Percentiles rank a stretch among this genome's conserved stretches.
These are phyloP conservation scores for Chrysanthemum lavandulifolium DNA, from an alignment of 129 eudicot genomes.

Conservation along the genomic window DNA sequence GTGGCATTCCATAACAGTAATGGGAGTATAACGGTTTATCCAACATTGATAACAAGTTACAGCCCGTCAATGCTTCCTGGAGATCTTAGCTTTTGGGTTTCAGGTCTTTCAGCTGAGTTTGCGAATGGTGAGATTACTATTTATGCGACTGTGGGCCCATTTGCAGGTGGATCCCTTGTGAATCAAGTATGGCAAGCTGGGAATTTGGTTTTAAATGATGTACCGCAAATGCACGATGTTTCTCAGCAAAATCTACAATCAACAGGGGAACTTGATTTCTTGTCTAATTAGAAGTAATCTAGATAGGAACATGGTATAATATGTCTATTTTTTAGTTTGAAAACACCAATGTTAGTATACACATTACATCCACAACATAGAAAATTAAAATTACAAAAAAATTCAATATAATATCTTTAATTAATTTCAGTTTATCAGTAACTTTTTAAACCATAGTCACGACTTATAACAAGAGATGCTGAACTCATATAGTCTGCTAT, in stretches of 20 bases:
- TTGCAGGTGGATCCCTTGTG: conserved; percentile 39
- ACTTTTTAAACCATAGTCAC: too few relatives aligned
- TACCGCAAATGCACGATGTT: conserved; percentile 58
- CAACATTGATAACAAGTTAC: conserved; percentile 47
- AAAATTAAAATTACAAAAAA: too few relatives aligned
- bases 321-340: neutral
- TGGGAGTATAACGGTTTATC: conserved; percentile 39
- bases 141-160: conserved; percentile 56
- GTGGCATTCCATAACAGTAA: conserved; percentile 49
- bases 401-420: too few relatives aligned
- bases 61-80: conserved; percentile 53
- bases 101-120: conserved; percentile 53
- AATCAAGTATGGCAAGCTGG: conserved; percentile 67
- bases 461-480: conserved; percentile 87
- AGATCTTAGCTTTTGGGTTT: conserved; percentile 52
- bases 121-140: conserved; percentile 45
- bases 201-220: conserved; percentile 37
- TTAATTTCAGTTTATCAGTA: too few relatives aligned
- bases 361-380: neutral
- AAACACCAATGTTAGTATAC: too few relatives aligned
- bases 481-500: conserved; percentile 52
- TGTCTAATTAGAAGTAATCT: conserved; percentile 13
- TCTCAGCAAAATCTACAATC: conserved; percentile 48
- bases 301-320: neutral
- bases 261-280: conserved; percentile 46